Conservation (phyloP, 2,329 filamentous ascomycete species). For the Aspergillus pseudoterreus region DNA sequence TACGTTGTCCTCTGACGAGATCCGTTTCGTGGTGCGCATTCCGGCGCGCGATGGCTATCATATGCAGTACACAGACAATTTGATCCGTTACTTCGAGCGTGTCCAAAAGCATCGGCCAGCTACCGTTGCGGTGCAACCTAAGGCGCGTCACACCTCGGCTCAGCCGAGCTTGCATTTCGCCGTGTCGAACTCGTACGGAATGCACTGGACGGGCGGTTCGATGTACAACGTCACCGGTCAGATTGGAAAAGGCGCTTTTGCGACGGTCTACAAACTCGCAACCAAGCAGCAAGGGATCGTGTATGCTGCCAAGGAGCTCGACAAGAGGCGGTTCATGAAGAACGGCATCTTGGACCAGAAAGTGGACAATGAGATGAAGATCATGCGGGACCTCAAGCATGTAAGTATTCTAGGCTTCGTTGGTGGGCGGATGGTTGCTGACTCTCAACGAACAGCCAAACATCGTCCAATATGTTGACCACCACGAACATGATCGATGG, state of each 20-base stretch:
- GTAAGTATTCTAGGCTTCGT: constrained; percentile 47
- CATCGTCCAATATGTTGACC: constrained; percentile 87
- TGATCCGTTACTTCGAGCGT: constrained; percentile 61
- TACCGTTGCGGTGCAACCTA: constrained; percentile 17
- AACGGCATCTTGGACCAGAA: constrained; percentile 86
- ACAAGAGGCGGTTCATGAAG: constrained; percentile 90
- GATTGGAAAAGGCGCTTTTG: constrained; percentile 92
- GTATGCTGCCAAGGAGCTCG: constrained; percentile 89
- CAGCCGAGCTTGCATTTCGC: constrained; percentile 32
- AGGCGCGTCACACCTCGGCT: constrained; percentile 19
- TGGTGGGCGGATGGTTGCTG: constrained; percentile 4
- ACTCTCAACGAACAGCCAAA: constrained; percentile 56
- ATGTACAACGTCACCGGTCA: constrained; percentile 78
- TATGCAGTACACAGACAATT: constrained; percentile 63
- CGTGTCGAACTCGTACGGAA: constrained; percentile 50
- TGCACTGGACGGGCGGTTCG: constrained; percentile 77
- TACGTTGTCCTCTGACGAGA: constrained; percentile 52
- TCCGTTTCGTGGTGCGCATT: constrained; percentile 82
- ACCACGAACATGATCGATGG: constrained; percentile 74
- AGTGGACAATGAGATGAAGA: constrained; percentile 94
- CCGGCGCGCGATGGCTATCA: constrained; percentile 70
- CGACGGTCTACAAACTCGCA: constrained; percentile 85
- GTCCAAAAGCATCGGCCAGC: constrained; percentile 21
- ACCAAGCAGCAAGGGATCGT: constrained; percentile 77
- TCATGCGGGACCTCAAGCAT: constrained; percentile 83